Evolutionary conservation across 2,329 filamentous ascomycete species (phyloP).

Genomic region (Colletotrichum lentis): DNA sequence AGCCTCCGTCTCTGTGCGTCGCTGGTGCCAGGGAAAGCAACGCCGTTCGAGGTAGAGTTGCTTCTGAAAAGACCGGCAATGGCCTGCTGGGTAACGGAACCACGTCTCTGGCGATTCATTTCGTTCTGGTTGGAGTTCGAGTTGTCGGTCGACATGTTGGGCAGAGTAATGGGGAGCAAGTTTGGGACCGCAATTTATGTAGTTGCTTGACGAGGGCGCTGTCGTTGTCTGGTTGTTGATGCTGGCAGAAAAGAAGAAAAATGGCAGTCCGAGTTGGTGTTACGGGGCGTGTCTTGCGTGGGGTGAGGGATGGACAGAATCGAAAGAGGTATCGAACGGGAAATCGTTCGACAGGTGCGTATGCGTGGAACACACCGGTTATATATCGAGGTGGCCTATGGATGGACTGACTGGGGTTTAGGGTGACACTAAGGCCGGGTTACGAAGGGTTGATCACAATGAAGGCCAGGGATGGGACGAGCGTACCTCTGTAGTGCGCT

Average conservation of each 20-base stretch:
- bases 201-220: not conserved
- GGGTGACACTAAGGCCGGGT: slow-evolving; percentile 33
- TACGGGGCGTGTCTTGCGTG: slow-evolving; percentile 26
- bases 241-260: not conserved
- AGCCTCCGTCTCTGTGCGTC: slow-evolving; percentile 72
- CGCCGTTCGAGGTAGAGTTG: slow-evolving; percentile 59
- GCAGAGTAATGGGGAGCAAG: slow-evolving; percentile 5
- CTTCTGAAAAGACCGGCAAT: slow-evolving; percentile 68
- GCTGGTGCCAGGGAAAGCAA: slow-evolving; percentile 55
- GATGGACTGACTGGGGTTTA: slow-evolving; percentile 33
- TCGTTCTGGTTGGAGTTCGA: slow-evolving; percentile 31
- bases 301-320: slow-evolving; percentile 36
- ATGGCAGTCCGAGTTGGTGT: slow-evolving; percentile 21
- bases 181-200: slow-evolving; percentile 22
- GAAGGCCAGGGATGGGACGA: slow-evolving; percentile 35
- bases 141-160: slow-evolving; percentile 37
- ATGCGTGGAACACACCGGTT: slow-evolving; percentile 30
- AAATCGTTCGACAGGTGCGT: slow-evolving; percentile 31
- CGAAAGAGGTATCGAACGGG: slow-evolving; percentile 37
- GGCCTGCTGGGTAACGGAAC: slow-evolving; percentile 65
- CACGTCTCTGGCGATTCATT: slow-evolving; percentile 55
- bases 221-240: slow-evolving; percentile 2
- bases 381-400: slow-evolving; percentile 36
- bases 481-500: slow-evolving; percentile 28
- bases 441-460: slow-evolving; percentile 34